A percentile compares a stretch with the other conserved stretches of the same genome.
These are phyloP conservation scores for Pseudopithomyces chartarum DNA, from an alignment of 2,329 filamentous ascomycete genomes.

Conservation along the genomic window DNA sequence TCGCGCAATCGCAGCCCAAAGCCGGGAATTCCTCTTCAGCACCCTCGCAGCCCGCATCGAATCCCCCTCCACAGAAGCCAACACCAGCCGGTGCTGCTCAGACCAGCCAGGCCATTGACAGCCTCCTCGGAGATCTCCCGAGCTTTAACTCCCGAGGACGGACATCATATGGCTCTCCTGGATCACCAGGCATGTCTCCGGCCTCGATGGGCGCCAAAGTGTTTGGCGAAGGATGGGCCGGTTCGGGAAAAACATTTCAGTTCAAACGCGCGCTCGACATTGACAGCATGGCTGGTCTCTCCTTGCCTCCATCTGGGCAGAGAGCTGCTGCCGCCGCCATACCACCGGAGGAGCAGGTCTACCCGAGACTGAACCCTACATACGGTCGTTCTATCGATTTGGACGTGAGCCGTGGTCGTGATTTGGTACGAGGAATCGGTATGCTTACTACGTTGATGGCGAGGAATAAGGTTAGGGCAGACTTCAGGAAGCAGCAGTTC, in stretches of 20 bases:
- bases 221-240: slow-evolving; percentile 27
- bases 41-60: neutral
- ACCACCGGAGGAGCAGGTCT: slow-evolving; percentile 19
- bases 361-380: slow-evolving; percentile 44
- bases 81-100: slow-evolving; percentile 10
- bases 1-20: slow-evolving; percentile 18
- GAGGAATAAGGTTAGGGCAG: slow-evolving; percentile 63
- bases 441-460: slow-evolving; percentile 48
- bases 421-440: slow-evolving; percentile 55
- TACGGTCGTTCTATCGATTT: slow-evolving; percentile 50
- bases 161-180: neutral
- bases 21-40: neutral
- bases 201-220: slow-evolving; percentile 13
- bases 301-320: neutral
- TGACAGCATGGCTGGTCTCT: slow-evolving; percentile 21
- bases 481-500: slow-evolving; percentile 66
- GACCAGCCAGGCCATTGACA: slow-evolving; percentile 28
- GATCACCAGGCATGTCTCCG: neutral
- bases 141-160: slow-evolving; percentile 1
- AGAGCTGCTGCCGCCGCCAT: slow-evolving; percentile 11
- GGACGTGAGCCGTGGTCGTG: slow-evolving; percentile 40
- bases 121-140: slow-evolving; percentile 23
- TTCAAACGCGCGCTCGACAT: slow-evolving; percentile 15
- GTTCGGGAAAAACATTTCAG: neutral
- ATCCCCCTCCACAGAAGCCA: slow-evolving; percentile 1